phyloP scores from a whole-genome alignment of 345 rosid genomes.

The Hevea brasiliensis region DNA sequence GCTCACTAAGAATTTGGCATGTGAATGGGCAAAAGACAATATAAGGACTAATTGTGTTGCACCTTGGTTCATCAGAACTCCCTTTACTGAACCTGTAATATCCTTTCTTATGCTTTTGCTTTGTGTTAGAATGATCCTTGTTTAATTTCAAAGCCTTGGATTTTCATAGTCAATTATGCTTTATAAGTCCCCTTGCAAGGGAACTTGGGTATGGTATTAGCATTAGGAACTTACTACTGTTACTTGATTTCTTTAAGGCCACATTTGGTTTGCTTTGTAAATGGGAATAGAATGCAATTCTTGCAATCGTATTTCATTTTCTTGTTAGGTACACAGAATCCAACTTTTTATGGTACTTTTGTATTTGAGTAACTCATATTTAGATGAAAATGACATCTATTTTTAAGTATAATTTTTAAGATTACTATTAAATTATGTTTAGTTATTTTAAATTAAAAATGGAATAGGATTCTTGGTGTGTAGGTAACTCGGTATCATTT shows the following conservation, averaged over 20 bases:
- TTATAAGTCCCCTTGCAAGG: background rate
- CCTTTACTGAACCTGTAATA: constrained; percentile 2
- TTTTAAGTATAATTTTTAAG: too few relatives aligned
- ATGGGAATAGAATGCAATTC: background rate
- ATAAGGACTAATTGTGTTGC: constrained; percentile 12
- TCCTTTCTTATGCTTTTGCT: background rate
- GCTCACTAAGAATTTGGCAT: constrained; percentile 17
- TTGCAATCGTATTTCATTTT: background rate
- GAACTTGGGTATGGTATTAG: background rate
- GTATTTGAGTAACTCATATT: background rate
- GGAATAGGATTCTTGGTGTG: background rate
- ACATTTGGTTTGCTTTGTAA: background rate
- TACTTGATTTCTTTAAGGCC: too few relatives aligned
- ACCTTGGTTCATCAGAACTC: constrained; percentile 13
- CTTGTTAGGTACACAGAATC: background rate
- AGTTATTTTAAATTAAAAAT: too few relatives aligned
- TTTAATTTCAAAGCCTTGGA: background rate
- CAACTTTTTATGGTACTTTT: background rate
- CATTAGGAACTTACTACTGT: background rate
- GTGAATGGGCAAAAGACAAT: constrained; percentile 22
- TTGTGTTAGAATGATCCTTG: background rate
- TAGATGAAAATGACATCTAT: background rate
- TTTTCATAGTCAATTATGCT: background rate
- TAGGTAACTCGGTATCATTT: too few relatives aligned
- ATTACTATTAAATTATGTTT: too few relatives aligned